Conservation (phyloP, 208 protist genomes). For the Trypanosoma boissoni region DNA sequence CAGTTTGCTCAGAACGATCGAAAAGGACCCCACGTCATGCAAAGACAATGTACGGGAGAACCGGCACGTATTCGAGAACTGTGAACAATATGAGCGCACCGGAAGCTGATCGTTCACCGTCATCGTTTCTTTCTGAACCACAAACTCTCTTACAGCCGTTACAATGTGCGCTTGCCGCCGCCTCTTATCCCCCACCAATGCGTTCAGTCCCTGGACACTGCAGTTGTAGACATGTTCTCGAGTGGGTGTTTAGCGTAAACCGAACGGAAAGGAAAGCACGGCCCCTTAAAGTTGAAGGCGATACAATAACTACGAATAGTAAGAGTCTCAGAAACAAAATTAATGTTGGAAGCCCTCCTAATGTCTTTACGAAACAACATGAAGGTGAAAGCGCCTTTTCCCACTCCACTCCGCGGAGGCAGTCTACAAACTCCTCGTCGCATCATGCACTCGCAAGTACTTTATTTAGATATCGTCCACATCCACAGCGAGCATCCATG, state of each 20-base stretch:
- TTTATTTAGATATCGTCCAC: neutral
- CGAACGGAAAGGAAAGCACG: neutral
- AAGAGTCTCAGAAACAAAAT: neutral
- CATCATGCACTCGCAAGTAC: neutral
- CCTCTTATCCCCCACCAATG: neutral
- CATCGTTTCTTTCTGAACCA: neutral
- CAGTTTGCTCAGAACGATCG: neutral
- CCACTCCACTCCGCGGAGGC: slow-evolving; percentile 3
- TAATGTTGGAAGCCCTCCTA: neutral
- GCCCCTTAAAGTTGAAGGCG: neutral
- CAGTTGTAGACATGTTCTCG: neutral
- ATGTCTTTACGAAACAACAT: neutral
- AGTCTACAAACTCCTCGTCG: slow-evolving; percentile 7
- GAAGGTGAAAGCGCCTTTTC: slow-evolving; percentile 16
- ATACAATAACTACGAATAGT: neutral
- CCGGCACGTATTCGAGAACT: neutral
- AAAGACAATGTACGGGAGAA: neutral
- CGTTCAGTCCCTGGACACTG: neutral
- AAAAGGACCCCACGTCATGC: neutral
- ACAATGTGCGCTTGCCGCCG: neutral
- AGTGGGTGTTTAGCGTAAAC: no score
- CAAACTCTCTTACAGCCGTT: neutral
- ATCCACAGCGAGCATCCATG: neutral
- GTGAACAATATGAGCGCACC: neutral
- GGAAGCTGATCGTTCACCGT: neutral